Evolutionary conservation across 2,329 filamentous ascomycete species (phyloP).

Genomic region (Fragosphaeria purpurea): DNA sequence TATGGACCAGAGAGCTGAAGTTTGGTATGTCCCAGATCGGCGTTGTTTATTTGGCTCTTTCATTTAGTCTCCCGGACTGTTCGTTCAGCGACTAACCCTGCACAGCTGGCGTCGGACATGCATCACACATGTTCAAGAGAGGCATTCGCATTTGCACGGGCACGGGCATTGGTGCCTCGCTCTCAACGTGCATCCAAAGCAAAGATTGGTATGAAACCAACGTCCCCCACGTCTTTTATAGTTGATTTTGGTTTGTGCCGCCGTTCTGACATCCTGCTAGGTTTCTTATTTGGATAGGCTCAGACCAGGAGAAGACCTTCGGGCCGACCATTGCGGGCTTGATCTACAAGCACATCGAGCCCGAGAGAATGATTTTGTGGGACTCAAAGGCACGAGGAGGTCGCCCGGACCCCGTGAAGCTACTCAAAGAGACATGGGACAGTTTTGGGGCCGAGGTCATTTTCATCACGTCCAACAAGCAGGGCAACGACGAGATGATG

Average conservation of each 20-base stretch:
- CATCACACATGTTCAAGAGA: slow-evolving; percentile 31
- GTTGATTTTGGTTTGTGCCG: too few species aligned
- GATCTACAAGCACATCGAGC: slow-evolving; percentile 28
- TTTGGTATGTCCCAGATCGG: slow-evolving; percentile 21
- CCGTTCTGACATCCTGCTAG: slow-evolving; percentile 9
- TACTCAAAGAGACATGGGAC: slow-evolving; percentile 28
- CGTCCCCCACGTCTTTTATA: neutral
- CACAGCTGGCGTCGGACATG: slow-evolving; percentile 30
- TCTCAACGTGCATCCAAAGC: slow-evolving; percentile 32
- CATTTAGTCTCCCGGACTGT: neutral
- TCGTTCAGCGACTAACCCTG: slow-evolving; percentile 10
- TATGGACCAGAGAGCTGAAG: slow-evolving; percentile 31
- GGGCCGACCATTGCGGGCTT: slow-evolving; percentile 28
- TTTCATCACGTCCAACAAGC: slow-evolving; percentile 31
- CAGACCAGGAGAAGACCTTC: slow-evolving; percentile 31
- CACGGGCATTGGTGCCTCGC: slow-evolving; percentile 30
- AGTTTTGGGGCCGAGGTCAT: slow-evolving; percentile 32
- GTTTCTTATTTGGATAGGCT: slow-evolving; percentile 34
- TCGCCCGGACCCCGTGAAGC: slow-evolving; percentile 26
- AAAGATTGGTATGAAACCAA: slow-evolving; percentile 21
- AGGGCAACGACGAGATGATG: slow-evolving; percentile 34
- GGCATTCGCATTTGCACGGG: slow-evolving; percentile 32
- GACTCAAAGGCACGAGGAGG: slow-evolving; percentile 31
- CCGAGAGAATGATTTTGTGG: slow-evolving; percentile 32
- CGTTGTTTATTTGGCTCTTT: neutral